Evolutionary conservation across 441 rosid genomes (phyloP).

Genomic region (Eugenia klotzschiana): DNA sequence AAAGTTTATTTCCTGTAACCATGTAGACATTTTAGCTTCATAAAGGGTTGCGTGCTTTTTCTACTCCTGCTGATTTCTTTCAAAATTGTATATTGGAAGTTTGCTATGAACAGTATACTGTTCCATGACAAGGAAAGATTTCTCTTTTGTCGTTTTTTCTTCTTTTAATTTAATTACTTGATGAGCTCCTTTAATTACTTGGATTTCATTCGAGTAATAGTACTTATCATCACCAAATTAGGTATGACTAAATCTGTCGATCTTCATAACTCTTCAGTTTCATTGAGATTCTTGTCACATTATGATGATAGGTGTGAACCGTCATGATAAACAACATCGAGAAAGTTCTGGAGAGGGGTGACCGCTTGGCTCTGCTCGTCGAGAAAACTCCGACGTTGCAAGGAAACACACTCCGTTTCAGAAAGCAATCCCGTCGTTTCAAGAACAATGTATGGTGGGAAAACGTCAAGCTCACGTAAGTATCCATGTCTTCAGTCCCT

Average conservation of each 20-base stretch:
- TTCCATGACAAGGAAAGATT: background rate
- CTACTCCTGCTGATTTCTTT: background rate
- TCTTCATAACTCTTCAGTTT: background rate
- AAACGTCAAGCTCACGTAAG: background rate
- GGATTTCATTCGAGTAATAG: background rate
- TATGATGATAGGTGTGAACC: conserved; percentile 41
- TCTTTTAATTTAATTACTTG: background rate
- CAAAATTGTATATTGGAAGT: background rate
- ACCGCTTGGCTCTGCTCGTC: conserved; percentile 82
- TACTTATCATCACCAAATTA: background rate
- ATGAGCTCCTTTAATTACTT: background rate
- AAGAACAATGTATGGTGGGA: background rate
- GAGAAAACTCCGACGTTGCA: conserved; percentile 90
- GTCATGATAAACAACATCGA: conserved; percentile 96
- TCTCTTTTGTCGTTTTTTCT: background rate
- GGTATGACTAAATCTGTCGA: background rate
- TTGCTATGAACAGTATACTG: background rate
- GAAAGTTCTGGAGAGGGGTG: conserved; percentile 83
- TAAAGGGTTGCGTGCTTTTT: background rate
- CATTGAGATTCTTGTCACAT: background rate
- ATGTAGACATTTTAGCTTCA: background rate
- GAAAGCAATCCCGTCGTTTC: conserved; percentile 30
- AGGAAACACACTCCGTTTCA: conserved; percentile 82
- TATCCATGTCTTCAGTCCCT: background rate
- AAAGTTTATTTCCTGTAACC: background rate